Conservation (phyloP, 768 basidiomycete genomes). For the Lentinus brumalis region DNA sequence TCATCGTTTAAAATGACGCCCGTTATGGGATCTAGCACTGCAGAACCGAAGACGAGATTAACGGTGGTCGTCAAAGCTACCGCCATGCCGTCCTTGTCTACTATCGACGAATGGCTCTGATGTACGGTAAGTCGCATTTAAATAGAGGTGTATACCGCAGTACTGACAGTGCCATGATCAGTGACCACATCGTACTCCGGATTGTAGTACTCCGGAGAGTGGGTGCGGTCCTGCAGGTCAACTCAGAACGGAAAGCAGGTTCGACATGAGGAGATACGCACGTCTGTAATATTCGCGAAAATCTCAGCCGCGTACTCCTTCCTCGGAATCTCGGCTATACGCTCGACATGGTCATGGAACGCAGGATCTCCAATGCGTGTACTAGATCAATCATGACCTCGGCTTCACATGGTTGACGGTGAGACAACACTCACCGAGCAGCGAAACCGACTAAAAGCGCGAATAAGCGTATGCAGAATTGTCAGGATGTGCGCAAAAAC, state of each 20-base stretch:
- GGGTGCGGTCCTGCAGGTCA: slow-evolving; percentile 68
- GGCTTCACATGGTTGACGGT: neutral
- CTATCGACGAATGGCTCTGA: slow-evolving; percentile 81
- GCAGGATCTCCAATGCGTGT: slow-evolving; percentile 82
- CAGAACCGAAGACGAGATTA: slow-evolving; percentile 88
- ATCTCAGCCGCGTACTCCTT: slow-evolving; percentile 68
- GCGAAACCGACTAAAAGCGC: slow-evolving; percentile 58
- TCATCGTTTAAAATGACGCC: slow-evolving; percentile 92
- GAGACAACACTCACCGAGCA: slow-evolving; percentile 43
- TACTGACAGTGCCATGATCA: slow-evolving; percentile 86
- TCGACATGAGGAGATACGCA: slow-evolving; percentile 38
- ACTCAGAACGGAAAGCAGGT: neutral
- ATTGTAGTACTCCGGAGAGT: slow-evolving; percentile 80
- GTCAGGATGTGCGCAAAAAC: slow-evolving; percentile 23
- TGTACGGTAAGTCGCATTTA: neutral
- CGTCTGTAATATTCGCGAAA: slow-evolving; percentile 78
- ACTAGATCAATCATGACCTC: slow-evolving; percentile 39
- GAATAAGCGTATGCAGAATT: neutral
- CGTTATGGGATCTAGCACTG: slow-evolving; percentile 82
- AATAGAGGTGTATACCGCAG: neutral
- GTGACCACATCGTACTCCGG: slow-evolving; percentile 74
- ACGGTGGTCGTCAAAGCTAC: slow-evolving; percentile 87
- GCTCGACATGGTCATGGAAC: slow-evolving; percentile 56
- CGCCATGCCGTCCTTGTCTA: slow-evolving; percentile 87
- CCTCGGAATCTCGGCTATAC: slow-evolving; percentile 65